Evolutionary conservation across 768 basidiomycete species (phyloP), one percentile per base, ranked within the genome.

Genomic region (Lentinus tigrinus): DNA sequence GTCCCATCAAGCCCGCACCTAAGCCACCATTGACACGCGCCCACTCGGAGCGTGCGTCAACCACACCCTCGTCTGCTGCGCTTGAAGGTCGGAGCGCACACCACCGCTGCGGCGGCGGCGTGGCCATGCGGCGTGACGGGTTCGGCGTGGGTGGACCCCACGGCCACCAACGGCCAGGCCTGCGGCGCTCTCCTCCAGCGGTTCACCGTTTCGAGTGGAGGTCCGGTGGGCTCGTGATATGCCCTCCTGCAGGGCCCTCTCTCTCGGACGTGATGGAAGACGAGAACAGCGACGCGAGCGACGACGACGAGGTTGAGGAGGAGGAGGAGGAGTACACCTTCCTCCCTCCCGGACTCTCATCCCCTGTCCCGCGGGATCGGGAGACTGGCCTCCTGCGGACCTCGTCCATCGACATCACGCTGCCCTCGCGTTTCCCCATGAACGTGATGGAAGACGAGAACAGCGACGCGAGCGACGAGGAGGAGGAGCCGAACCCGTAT

Each of bases 261-360:
- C 57, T 58, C 26, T 51, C 43, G 19, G 50, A 58, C 26, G 57
- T 43, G 11, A 28, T 58, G 23, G 44, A 37, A 16, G 52, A 37
- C 2, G 57, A n/a, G n/a, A n/a, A 52, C 4, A n/a, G 50, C 19
- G 57, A 58, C 4, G 50, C 13, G 21, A 27, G 49, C 38, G 26
- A 42, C 27, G 28, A 34, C 17, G 34, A 46, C 31, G 39, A 28
- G n/a, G 38, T n/a, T n/a, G n/a, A n/a, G 31, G 31, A 31, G 31
- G 11, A 21, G 26, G 5, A 21, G 11, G 55, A 23, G n/a, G 26
- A 19, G 13, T 62, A 62, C 53, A 26, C 40, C 16, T 47, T 54
- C 42, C 54, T 54, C 24, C 61, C 61, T 3, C 60, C 60, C 6
- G 60, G 60, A 13, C 60, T 61, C 17, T 50, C 48, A 3, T 50